Percentiles rank a stretch among this genome's conserved stretches.
Conservation (phyloP, 768 basidiomycete genomes). For the Hebeloma cylindrosporum region DNA sequence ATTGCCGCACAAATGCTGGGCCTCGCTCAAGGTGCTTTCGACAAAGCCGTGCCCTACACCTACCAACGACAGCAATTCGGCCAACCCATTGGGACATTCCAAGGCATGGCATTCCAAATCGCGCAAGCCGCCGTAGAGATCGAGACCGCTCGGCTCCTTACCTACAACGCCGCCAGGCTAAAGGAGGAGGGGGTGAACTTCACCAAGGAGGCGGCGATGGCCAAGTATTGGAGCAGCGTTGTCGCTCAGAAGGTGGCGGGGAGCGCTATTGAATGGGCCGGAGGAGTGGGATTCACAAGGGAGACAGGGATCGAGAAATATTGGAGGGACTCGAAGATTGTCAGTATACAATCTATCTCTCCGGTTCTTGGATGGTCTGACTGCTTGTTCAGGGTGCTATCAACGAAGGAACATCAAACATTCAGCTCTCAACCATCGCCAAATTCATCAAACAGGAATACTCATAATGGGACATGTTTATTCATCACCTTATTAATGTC, state of each 20-base stretch:
- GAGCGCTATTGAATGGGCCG: conserved; percentile 93
- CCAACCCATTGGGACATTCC: conserved; percentile 90
- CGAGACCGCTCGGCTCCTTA: conserved; percentile 85
- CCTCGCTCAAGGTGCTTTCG: conserved; percentile 95
- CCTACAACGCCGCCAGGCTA: conserved; percentile 94
- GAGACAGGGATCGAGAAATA: conserved; percentile 97
- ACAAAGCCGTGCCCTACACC: conserved; percentile 93
- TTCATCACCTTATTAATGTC: no score
- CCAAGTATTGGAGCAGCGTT: conserved; percentile 89
- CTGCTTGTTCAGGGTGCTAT: conserved; percentile 68
- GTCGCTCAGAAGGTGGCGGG: conserved; percentile 90
- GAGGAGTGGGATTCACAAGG: conserved; percentile 88
- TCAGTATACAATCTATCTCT: conserved; percentile 47
- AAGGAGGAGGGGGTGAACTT: conserved; percentile 90
- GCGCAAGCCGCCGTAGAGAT: conserved; percentile 89
- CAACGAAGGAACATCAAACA: conserved; percentile 97
- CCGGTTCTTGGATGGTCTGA: background rate
- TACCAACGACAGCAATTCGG: conserved; percentile 95
- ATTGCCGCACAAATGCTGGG: conserved; percentile 99
- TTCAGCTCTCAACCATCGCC: conserved; percentile 95
- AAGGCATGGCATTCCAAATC: conserved; percentile 95
- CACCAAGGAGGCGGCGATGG: conserved; percentile 96
- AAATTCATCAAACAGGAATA: conserved; percentile 88
- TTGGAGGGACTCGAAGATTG: conserved; percentile 96
- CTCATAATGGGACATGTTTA: no score